These are phyloP conservation scores for Brettanomyces custersianus DNA, from an alignment of 805 yeast genomes.

Conservation along the genomic window DNA sequence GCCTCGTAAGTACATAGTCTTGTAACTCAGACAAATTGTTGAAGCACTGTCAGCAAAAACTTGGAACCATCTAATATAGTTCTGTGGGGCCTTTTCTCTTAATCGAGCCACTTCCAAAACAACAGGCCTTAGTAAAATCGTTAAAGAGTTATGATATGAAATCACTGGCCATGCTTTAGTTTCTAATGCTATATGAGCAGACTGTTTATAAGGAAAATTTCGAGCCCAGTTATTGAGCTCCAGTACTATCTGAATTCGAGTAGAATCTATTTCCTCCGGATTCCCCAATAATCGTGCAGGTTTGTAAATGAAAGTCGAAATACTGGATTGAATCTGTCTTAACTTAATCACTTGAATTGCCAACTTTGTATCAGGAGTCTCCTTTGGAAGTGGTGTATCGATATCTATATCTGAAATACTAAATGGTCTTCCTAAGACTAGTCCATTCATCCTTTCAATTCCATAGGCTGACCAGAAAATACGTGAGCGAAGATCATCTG, in stretches of 20 bases:
- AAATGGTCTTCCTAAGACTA: conserved; percentile 28
- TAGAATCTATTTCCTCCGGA: conserved; percentile 19
- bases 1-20: conserved; percentile 17
- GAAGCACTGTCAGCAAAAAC: conserved; percentile 25
- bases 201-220: conserved; percentile 21
- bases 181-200: conserved; percentile 22
- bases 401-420: conserved; percentile 28
- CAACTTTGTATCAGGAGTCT: conserved; percentile 15
- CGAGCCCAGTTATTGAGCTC: conserved; percentile 26
- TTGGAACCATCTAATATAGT: conserved; percentile 25
- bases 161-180: conserved; percentile 25
- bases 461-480: conserved; percentile 30
- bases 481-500: conserved; percentile 18
- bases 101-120: conserved; percentile 15
- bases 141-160: conserved; percentile 27
- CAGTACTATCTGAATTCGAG: conserved; percentile 21
- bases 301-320: conserved; percentile 25
- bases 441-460: conserved; percentile 26
- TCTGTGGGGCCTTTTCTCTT: conserved; percentile 12
- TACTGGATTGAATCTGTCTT: conserved; percentile 26
- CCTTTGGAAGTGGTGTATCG: conserved; percentile 20
- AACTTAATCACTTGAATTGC: conserved; percentile 24
- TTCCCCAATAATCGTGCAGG: conserved; percentile 15
- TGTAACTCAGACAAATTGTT: conserved; percentile 21
- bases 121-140: conserved; percentile 23